Conservation (phyloP, 2,329 filamentous ascomycete species). For the Pyricularia pennisetigena region DNA sequence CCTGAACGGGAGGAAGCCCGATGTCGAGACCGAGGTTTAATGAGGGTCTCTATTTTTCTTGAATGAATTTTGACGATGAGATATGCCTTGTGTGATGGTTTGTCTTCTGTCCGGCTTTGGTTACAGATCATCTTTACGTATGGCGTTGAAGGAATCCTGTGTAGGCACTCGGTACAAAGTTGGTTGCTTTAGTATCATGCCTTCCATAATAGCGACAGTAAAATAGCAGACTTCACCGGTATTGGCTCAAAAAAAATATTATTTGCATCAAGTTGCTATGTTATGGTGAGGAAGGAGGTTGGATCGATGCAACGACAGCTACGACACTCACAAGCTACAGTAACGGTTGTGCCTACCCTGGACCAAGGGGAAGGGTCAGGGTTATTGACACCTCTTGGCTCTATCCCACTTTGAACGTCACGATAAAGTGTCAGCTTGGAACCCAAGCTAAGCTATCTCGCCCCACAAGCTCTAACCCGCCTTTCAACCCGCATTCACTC, state of each 20-base stretch:
- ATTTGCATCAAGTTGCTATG: background rate
- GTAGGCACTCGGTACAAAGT: background rate
- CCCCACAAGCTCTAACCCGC: too few species aligned
- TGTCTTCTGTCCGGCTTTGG: background rate
- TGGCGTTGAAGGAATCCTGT: background rate
- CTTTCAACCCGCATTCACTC: too few species aligned
- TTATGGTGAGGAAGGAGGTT: background rate
- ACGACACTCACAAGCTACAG: too few species aligned
- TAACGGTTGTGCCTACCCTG: too few species aligned
- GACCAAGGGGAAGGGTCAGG: too few species aligned
- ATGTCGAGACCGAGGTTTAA: constrained; percentile 70
- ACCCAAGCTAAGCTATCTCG: too few species aligned
- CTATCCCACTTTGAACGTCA: too few species aligned
- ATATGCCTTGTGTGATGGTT: background rate
- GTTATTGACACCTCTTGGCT: too few species aligned
- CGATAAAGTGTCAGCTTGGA: too few species aligned
- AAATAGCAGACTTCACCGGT: background rate
- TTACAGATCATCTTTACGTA: background rate
- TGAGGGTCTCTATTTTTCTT: background rate
- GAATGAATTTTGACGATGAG: background rate
- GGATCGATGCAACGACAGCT: background rate
- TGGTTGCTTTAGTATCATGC: background rate
- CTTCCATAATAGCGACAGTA: background rate
- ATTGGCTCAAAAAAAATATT: background rate
- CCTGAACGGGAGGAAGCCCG: constrained; percentile 73